Conservation (phyloP, 805 yeast species). For the Starmerella bombi region DNA sequence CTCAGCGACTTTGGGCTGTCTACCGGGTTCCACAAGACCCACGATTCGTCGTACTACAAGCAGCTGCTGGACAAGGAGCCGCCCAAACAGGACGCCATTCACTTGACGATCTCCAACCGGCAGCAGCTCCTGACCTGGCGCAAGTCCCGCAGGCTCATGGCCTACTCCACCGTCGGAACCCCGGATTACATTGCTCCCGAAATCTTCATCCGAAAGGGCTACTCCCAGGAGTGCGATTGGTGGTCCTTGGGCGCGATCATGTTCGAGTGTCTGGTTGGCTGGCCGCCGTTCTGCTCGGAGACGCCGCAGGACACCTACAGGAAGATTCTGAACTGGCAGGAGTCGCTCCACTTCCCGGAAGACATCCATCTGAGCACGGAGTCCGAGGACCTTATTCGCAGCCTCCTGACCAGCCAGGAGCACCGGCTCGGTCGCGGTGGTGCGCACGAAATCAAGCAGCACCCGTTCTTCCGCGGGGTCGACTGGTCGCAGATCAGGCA, state of each 20-base stretch:
- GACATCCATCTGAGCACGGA: slow-evolving; percentile 82
- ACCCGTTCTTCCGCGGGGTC: slow-evolving; percentile 91
- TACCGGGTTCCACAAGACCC: slow-evolving; percentile 90
- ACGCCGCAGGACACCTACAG: slow-evolving; percentile 89
- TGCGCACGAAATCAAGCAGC: slow-evolving; percentile 77
- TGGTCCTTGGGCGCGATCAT: slow-evolving; percentile 94
- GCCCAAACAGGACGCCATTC: slow-evolving; percentile 63
- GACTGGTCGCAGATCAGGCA: slow-evolving; percentile 82
- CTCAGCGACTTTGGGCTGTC: slow-evolving; percentile 66
- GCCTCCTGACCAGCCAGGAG: slow-evolving; percentile 65
- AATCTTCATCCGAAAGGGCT: slow-evolving; percentile 82
- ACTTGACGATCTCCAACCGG: slow-evolving; percentile 84
- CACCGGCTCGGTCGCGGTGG: slow-evolving; percentile 82
- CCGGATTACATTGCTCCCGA: slow-evolving; percentile 96
- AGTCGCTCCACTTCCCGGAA: slow-evolving; percentile 76
- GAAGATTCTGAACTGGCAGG: slow-evolving; percentile 83
- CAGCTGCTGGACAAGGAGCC: slow-evolving; percentile 54
- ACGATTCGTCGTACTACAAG: slow-evolving; percentile 74
- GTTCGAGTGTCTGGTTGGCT: slow-evolving; percentile 91
- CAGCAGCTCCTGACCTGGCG: slow-evolving; percentile 96
- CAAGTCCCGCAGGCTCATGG: slow-evolving; percentile 81
- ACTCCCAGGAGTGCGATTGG: slow-evolving; percentile 97
- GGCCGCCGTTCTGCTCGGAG: slow-evolving; percentile 96
- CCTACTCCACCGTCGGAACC: slow-evolving; percentile 91
- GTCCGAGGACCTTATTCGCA: slow-evolving; percentile 71